phyloP scores from a whole-genome alignment of 208 protist genomes.

The Angomonas deanei region DNA sequence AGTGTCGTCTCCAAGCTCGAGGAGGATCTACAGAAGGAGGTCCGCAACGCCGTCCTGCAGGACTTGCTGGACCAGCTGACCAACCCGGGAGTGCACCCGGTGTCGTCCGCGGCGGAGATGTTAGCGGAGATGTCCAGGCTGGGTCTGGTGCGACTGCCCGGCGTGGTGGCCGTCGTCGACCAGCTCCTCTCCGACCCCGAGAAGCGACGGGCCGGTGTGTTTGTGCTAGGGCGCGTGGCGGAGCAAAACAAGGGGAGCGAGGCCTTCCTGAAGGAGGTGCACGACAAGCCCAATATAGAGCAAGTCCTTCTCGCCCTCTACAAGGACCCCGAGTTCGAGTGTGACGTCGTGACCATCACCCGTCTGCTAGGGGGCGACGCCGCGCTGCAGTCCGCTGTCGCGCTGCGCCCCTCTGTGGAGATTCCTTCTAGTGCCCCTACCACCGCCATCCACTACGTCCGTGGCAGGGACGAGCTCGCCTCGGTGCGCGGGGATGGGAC shows the following conservation, averaged over 20 bases:
- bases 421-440: slow-evolving; percentile 17
- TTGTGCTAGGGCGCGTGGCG: slow-evolving; percentile 45
- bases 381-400: slow-evolving; percentile 5
- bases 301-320: slow-evolving; percentile 33
- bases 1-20: slow-evolving; percentile 39
- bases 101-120: slow-evolving; percentile 35
- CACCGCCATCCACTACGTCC: slow-evolving; percentile 66
- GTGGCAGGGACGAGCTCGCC: slow-evolving; percentile 65
- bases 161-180: slow-evolving; percentile 47
- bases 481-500: slow-evolving; percentile 56
- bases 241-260: slow-evolving; percentile 33
- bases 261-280: slow-evolving; percentile 28
- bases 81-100: slow-evolving; percentile 4
- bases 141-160: slow-evolving; percentile 45
- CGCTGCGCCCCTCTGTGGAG: slow-evolving; percentile 3
- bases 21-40: slow-evolving; percentile 20
- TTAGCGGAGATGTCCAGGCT: slow-evolving; percentile 47
- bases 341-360: slow-evolving; percentile 57
- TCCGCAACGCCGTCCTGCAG: slow-evolving; percentile 63
- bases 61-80: slow-evolving; percentile 40
- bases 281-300: slow-evolving; percentile 22
- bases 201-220: slow-evolving; percentile 37
- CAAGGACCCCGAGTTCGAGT: slow-evolving; percentile 46
- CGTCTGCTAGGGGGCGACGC: slow-evolving; percentile 34
- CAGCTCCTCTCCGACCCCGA: slow-evolving; percentile 29